These are phyloP conservation scores for Athelia psychrophila DNA, from an alignment of 1,284 basidiomycete species.

Conservation along the genomic window DNA sequence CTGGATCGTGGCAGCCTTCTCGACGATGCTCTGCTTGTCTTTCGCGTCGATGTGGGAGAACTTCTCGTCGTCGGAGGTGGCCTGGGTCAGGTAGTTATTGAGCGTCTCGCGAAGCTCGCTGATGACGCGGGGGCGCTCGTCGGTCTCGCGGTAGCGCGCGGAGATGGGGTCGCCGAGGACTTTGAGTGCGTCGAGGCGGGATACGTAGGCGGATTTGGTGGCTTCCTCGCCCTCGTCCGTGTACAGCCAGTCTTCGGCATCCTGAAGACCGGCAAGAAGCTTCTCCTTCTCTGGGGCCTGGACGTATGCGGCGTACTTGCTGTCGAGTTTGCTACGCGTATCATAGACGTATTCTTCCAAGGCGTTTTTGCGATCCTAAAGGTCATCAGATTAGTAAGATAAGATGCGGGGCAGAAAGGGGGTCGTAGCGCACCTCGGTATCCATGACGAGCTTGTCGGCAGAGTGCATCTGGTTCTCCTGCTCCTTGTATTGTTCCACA, in stretches of 20 bases:
- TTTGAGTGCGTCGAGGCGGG: constrained; percentile 78
- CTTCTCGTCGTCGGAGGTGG: constrained; percentile 80
- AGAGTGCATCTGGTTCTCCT: constrained; percentile 84
- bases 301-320: constrained; percentile 75
- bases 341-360: constrained; percentile 98
- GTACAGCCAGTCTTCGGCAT: constrained; percentile 95
- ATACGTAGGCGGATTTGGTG: constrained; percentile 86
- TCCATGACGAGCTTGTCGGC: constrained; percentile 93
- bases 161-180: constrained; percentile 82
- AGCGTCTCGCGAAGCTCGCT: constrained; percentile 80
- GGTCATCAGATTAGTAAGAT: constrained; percentile 3
- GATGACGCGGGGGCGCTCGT: constrained; percentile 74
- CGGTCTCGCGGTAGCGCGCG: constrained; percentile 76
- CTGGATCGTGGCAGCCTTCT: constrained; percentile 78
- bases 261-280: constrained; percentile 65
- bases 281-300: constrained; percentile 74
- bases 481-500: constrained; percentile 70
- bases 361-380: constrained; percentile 91
- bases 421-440: constrained; percentile 88
- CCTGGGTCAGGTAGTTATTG: constrained; percentile 80
- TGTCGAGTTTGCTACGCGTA: constrained; percentile 87
- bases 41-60: constrained; percentile 86
- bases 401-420: too few species aligned
- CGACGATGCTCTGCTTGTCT: constrained; percentile 81
- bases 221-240: constrained; percentile 94